These are phyloP conservation scores for Graphilbum fragrans DNA, from an alignment of 2,329 filamentous ascomycete genomes.

Conservation along the genomic window DNA sequence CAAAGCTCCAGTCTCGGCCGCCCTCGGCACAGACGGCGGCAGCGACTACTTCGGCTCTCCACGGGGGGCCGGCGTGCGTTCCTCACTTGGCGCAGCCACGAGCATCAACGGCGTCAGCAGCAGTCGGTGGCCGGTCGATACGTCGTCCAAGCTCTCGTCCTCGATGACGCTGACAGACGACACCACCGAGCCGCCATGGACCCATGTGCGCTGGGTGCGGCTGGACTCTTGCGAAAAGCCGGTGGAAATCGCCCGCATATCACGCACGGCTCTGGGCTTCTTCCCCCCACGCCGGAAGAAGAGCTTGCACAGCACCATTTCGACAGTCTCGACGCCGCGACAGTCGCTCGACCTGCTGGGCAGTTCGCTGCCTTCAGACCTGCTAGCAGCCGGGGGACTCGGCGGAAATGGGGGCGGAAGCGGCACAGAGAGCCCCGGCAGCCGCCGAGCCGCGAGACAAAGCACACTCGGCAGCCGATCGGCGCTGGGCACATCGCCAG, in stretches of 20 bases:
- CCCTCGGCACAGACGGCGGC: constrained; percentile 11
- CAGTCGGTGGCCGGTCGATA: constrained; percentile 3
- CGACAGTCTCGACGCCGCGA: constrained; percentile 54
- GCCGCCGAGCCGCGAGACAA: constrained; percentile 27
- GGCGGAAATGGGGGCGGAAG: constrained; percentile 7
- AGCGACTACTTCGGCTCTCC: constrained; percentile 10
- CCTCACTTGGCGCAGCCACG: too few relatives aligned
- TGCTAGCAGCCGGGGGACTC: background rate
- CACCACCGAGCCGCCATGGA: constrained; percentile 56
- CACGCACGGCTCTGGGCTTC: constrained; percentile 71
- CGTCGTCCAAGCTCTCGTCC: background rate
- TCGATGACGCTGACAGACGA: too few relatives aligned
- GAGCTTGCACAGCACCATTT: constrained; percentile 51
- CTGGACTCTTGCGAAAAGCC: constrained; percentile 58
- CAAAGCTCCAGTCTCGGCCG: constrained; percentile 16
- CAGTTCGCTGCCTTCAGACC: constrained; percentile 13
- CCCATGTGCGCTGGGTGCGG: constrained; percentile 79
- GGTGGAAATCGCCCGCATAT: constrained; percentile 76
- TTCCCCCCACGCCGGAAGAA: constrained; percentile 87
- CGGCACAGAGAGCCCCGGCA: constrained; percentile 19
- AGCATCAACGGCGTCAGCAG: background rate
- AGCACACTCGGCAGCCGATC: constrained; percentile 27
- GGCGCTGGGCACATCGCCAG: constrained; percentile 15
- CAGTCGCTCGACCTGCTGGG: constrained; percentile 50
- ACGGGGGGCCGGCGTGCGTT: too few relatives aligned